phyloP scores from a whole-genome alignment of 2,329 filamentous ascomycete species.

The Zymoseptoria pseudotritici region DNA sequence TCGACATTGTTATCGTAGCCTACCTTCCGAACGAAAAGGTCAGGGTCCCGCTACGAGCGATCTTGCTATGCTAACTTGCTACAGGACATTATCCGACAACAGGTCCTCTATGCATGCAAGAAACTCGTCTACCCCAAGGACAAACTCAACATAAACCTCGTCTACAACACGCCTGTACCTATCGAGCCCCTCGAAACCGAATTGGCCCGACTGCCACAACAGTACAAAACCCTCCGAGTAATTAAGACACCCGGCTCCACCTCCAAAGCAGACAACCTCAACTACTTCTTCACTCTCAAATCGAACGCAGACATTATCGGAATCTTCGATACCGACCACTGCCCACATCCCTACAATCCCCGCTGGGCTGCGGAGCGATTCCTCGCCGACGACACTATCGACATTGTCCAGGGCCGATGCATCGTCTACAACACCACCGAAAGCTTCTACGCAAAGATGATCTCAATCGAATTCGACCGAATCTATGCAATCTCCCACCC shows the following conservation, averaged over 20 bases:
- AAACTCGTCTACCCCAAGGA: conserved; percentile 41
- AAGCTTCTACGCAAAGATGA: conserved; percentile 40
- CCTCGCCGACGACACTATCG: conserved; percentile 34
- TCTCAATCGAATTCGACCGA: conserved; percentile 45
- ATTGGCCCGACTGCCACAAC: conserved; percentile 32
- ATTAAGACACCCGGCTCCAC: conserved; percentile 44
- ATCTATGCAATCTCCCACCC: conserved; percentile 47
- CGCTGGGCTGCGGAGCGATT: conserved; percentile 45
- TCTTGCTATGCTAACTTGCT: neutral
- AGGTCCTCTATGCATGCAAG: conserved; percentile 40
- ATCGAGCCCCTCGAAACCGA: conserved; percentile 42
- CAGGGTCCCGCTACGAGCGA: neutral
- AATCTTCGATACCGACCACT: conserved; percentile 46
- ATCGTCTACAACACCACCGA: conserved; percentile 43
- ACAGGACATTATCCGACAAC: conserved; percentile 42
- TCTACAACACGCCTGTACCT: conserved; percentile 43
- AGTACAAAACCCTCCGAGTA: conserved; percentile 36
- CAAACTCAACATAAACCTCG: conserved; percentile 41
- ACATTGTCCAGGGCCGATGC: conserved; percentile 45
- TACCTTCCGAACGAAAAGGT: conserved; percentile 44
- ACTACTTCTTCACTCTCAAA: conserved; percentile 40
- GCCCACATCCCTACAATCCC: conserved; percentile 43
- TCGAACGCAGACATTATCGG: conserved; percentile 41
- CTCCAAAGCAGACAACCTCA: conserved; percentile 46
- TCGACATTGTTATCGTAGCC: conserved; percentile 44